Conservation (phyloP, 169 alveolate genomes). For the Theileria orientalis region DNA sequence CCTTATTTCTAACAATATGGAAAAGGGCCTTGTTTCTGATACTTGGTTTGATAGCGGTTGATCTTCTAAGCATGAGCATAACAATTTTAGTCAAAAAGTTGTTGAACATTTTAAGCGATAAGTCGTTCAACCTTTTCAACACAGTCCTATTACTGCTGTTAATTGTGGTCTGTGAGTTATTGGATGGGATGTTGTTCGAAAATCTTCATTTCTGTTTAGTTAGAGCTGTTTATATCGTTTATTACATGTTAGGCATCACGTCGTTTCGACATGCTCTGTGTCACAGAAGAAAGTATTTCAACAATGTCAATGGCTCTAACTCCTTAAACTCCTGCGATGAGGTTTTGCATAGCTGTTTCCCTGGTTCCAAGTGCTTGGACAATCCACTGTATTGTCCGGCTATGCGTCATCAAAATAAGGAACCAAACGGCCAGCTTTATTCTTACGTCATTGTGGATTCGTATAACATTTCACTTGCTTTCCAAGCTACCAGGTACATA, state of each 20-base stretch:
- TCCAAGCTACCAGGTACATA: conserved; percentile 4
- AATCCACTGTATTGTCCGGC: conserved; percentile 53
- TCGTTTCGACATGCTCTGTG: conserved; percentile 47
- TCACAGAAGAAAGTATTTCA: conserved; percentile 23
- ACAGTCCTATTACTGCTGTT: not conserved
- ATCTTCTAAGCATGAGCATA: conserved; percentile 5
- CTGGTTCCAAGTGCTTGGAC: not conserved
- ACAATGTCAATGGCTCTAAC: not conserved
- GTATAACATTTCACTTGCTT: not conserved
- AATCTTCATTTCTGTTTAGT: conserved; percentile 15
- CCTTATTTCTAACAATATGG: conserved; percentile 20
- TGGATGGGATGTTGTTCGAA: conserved; percentile 1
- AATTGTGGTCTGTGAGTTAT: conserved; percentile 2
- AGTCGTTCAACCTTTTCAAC: no score
- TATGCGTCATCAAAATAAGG: conserved; percentile 28
- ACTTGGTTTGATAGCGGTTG: no score
- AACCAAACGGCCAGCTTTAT: conserved; percentile 19
- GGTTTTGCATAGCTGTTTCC: not conserved
- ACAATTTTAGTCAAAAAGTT: not conserved
- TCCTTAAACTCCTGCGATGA: not conserved
- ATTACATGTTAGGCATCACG: conserved; percentile 22
- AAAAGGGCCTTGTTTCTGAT: not conserved
- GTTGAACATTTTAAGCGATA: not conserved
- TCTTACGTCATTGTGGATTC: conserved; percentile 19
- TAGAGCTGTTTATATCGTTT: conserved; percentile 13